phyloP scores from a whole-genome alignment of 495 filamentous ascomycete genomes.

The Rusavskia elegans region DNA sequence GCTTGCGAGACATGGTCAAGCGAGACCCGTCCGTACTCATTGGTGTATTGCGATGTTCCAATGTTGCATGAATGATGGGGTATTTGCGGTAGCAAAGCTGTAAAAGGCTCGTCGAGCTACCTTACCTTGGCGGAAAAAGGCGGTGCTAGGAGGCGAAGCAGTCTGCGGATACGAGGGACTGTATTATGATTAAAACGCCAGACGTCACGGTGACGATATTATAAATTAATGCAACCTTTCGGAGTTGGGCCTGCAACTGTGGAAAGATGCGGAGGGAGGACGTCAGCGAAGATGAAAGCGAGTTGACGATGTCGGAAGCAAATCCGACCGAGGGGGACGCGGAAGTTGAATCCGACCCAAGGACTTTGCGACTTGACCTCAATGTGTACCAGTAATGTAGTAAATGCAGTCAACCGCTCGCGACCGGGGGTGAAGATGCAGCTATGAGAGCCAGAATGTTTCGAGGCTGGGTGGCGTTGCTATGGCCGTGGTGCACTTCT shows the following conservation, averaged over 20 bases:
- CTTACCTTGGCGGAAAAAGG: background rate
- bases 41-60: no score
- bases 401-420: background rate
- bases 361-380: background rate
- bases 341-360: background rate
- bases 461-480: background rate
- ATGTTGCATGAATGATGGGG: background rate
- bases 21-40: conserved; percentile 8
- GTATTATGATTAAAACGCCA: background rate
- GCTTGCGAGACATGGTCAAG: conserved; percentile 40
- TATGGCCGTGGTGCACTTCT: background rate
- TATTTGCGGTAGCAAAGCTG: no score
- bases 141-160: conserved; percentile 1
- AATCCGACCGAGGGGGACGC: background rate
- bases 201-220: background rate
- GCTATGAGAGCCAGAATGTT: background rate
- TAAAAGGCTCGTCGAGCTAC: background rate
- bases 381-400: background rate
- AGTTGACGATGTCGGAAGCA: background rate
- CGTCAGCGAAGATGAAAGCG: background rate
- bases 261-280: background rate
- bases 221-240: background rate
- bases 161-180: background rate
- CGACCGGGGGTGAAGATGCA: background rate
- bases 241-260: background rate